Percentiles rank a stretch among this genome's conserved stretches.
Conservation (phyloP, 768 basidiomycete species). For the Psilocybe cyanescens region DNA sequence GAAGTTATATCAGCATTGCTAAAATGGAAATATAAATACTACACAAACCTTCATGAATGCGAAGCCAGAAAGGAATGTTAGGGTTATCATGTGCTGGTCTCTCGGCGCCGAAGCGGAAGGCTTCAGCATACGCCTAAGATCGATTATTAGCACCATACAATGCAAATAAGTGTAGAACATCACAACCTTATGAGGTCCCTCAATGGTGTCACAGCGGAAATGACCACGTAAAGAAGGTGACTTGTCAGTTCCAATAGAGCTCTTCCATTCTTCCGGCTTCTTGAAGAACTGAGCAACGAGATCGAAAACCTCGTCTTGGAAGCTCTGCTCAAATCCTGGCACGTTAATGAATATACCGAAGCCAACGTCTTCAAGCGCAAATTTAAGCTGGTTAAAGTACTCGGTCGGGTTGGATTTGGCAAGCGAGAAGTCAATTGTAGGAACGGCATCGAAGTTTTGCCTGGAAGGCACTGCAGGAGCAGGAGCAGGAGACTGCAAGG, state of each 20-base stretch:
- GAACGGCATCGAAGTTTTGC: neutral
- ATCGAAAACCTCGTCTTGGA: constrained; percentile 1
- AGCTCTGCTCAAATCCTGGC: neutral
- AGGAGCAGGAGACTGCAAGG: neutral
- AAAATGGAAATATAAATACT: neutral
- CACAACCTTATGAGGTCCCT: neutral
- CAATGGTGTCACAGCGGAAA: neutral
- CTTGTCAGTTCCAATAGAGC: neutral
- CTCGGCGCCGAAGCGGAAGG: neutral
- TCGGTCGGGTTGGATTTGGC: neutral
- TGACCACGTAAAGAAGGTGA: neutral
- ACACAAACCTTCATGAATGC: neutral
- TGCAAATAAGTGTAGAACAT: neutral
- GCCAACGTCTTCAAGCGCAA: neutral
- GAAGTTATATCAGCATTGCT: neutral
- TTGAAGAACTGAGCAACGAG: neutral
- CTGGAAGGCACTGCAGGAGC: neutral
- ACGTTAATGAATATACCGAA: constrained; percentile 1
- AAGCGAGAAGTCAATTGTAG: neutral
- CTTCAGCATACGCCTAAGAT: neutral
- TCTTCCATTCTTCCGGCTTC: neutral
- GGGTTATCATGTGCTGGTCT: neutral
- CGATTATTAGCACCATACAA: neutral
- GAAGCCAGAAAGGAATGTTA: neutral
- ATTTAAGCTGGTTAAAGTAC: neutral